Base-by-base conservation (phyloP, 192 early-diverging fungal genomes). In the Umbelopsis isabellina region DNA sequence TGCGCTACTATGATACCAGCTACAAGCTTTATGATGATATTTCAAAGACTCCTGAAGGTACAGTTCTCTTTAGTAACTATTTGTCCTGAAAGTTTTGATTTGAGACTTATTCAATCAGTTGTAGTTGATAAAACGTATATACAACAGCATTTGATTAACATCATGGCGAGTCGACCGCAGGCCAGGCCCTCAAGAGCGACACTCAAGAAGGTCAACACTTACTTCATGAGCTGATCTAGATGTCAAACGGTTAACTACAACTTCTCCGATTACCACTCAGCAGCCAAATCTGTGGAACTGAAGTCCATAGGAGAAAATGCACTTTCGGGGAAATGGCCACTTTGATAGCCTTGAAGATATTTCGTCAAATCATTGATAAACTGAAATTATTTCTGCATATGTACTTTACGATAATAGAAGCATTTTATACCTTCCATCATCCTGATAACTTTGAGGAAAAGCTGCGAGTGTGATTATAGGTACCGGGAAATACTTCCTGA, bases 151-250 rank as follows among this genome's bases (percentile, higher is more conserved):
- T 80, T 94, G 15, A 75, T 94, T 27, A 85, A 83, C 49, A 90
- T 93, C 48, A 89, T 86, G 46, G 78, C 83, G n/a, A 85, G 79
- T 53, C 83, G 88, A 10, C 73, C 78, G 23, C 85, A 86, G 82
- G 88, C 93, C 2, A 83, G 87, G 44, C 93, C 91, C 12, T 87
- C 91, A 7, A 83, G 92, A 21, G 90, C 88, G 9, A 94, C 92
- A 22, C 75, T 94, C 23, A 91, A 92, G 73, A 91, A 87, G 68
- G 76, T 94, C 52, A 92, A 93, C 67, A 83, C 84, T 0, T 87
- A 82, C 76, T 94, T 94, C 66, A 87, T 91, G 81, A 85, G 84
- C 47, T 75, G 79, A 15, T 67, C 72, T 33, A 15, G 23, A 4
- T 13, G 8, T 16, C 55, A 21, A 25, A 10, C 3, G 3, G 6